Base-by-base conservation (phyloP, 192 early-diverging fungal species). In the Coemansia sp. region DNA sequence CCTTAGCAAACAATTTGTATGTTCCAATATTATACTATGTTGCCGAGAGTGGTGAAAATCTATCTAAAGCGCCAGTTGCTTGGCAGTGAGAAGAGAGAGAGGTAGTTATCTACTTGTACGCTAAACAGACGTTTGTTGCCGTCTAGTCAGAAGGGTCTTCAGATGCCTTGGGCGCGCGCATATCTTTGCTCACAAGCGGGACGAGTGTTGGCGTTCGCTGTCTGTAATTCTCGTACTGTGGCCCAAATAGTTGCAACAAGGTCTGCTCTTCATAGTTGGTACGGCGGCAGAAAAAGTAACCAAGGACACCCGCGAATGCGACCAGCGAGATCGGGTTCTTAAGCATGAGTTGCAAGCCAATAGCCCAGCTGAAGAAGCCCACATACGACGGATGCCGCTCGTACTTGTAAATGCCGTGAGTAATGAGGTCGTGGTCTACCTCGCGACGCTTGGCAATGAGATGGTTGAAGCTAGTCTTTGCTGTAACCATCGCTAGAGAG, bases 341-440 rank as follows among this genome's bases (percentile, higher is more conserved):
- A 50, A 95, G 77, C 63, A 93, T 68, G 6, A 93, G 31, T 66
- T 97, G 94, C 16, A 90, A 85, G 21, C 89, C 87, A 11, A 91
- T 47, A 3, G 87, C 94, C 94, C 94, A 98, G 72, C 92, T 91
- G 68, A 92, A 97, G 73, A 96, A 98, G 31, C 91, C 94, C 65
- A 95, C 93, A 66, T 98, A 98, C 12, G 94, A 90, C 12, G 96
- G 96, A 68, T 98, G 96, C 21, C 96, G 88, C 70, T 96, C 87
- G 26, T 87, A 94, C 83, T 76, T 79, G 83, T 98, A 98, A 39
- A 98, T 87, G 12, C 96, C 95, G 35, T 86, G 87, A 2, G 89
- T 93, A 12, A 98, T 91, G 14, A 98, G 84, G 41, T 73, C 76
- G 75, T 98, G 96, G 48, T 88, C 83, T 3, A 65, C 62, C 37